Conservation (phyloP, 148 eudicot species). For the Drosera capensis region DNA sequence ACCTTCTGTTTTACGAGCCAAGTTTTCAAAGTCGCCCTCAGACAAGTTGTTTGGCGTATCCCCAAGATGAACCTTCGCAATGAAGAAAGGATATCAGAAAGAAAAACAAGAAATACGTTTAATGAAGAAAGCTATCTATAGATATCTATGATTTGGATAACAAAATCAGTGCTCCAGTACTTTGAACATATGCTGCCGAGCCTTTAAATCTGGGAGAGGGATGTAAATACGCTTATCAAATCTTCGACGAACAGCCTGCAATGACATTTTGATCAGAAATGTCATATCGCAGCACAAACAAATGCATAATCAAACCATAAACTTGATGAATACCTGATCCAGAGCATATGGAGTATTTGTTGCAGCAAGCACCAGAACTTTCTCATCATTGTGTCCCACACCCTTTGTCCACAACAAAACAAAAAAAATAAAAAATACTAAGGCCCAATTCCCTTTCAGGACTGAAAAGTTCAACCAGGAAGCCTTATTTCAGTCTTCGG, state of each 20-base stretch:
- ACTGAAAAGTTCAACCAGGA: too few species aligned
- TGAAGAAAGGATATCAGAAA: not conserved
- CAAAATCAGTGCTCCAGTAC: conserved; percentile 18
- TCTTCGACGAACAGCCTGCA: conserved; percentile 83
- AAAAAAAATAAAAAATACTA: not conserved
- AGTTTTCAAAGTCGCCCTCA: conserved; percentile 71
- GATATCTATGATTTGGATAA: not conserved
- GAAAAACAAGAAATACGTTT: not conserved
- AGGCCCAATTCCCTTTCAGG: not conserved
- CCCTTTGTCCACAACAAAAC: conserved; percentile 33
- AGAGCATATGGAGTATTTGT: conserved; percentile 96
- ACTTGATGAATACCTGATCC: conserved; percentile 50
- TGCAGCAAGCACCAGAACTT: conserved; percentile 97
- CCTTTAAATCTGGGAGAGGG: conserved; percentile 91
- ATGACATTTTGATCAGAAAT: conserved; percentile 5
- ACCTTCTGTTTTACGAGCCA: conserved; percentile 75
- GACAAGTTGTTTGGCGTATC: conserved; percentile 84
- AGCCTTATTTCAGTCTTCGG: too few species aligned
- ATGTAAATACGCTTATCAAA: conserved; percentile 98
- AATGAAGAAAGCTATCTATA: not conserved
- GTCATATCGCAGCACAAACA: not conserved
- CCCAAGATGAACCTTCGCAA: conserved; percentile 79
- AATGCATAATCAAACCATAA: not conserved
- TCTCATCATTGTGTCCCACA: conserved; percentile 93
- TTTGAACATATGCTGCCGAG: conserved; percentile 97